Evolutionary conservation across 1,139 yeast genomes (phyloP), one percentile per base, ranked within the genome.

Genomic region (Cylindricascospora bacillispora): DNA sequence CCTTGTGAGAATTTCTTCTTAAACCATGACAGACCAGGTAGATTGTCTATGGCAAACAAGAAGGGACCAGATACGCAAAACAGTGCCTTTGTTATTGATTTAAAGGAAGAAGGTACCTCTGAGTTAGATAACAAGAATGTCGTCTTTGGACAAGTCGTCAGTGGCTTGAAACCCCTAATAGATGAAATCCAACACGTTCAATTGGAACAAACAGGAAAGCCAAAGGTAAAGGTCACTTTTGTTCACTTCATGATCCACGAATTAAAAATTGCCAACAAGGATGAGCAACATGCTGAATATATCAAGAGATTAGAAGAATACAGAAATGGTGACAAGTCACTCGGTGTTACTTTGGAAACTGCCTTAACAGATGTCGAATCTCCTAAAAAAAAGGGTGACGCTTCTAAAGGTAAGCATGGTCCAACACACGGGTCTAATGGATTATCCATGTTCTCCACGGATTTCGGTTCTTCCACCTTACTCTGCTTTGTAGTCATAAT

Each of bases 41-140:
- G 81, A 55, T 56, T 78, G 39, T 67, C 80, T 31, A 77, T 78
- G 82, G 85, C 83, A 39, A 78, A 78, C 49, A 67, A 76, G 30
- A 85, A 83, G 35, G 85, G 85, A 36, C 73, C 73, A 41, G 69
- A 76, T 60, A 70, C 81, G 48, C 77, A 75, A 49, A 82, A 82
- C 19, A 72, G 82, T 15, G 85, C 78, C 56, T 79, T 78, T 54
- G 73, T 72, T 57, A 68, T 73, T 49, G 70, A 77, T 37, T 71
- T 80, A 7, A 67, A 62, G 6, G 53, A 63, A 13, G 70, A 78
- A 13, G 51, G 59, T 15, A 67, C 71, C 67, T 63, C 77, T 31
- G 79, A 92, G 85, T 62, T 76, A 44, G 70, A 76, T 52, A 73
- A 71, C 19, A 57, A 58, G 13, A 78, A 77, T 54, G 86, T 77